Conservation (phyloP, 805 yeast species). For the Candida methanosorbosa region DNA sequence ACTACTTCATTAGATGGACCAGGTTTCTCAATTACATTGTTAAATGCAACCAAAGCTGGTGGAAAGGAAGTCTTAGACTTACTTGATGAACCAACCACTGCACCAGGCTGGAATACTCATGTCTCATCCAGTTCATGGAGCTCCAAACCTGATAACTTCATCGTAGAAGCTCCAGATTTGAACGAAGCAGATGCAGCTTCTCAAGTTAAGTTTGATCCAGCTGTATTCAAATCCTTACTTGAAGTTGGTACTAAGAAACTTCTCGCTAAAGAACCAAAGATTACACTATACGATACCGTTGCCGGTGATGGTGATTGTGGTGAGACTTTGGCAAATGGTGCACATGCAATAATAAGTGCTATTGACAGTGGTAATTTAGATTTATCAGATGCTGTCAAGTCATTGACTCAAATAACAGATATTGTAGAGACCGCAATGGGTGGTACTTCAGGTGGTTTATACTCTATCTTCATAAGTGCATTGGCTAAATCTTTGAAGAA, state of each 20-base stretch:
- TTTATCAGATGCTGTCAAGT: conserved; percentile 43
- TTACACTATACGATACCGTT: conserved; percentile 76
- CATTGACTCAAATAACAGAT: conserved; percentile 68
- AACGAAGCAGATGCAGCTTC: conserved; percentile 23
- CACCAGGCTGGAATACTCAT: conserved; percentile 73
- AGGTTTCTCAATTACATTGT: conserved; percentile 78
- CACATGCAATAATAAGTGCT: conserved; percentile 55
- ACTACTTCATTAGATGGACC: conserved; percentile 90
- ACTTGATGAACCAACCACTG: conserved; percentile 66
- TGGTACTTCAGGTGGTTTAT: conserved; percentile 92
- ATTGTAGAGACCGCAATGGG: conserved; percentile 87
- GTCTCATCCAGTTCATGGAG: conserved; percentile 17
- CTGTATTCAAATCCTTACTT: conserved; percentile 26
- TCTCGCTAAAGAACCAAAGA: conserved; percentile 66
- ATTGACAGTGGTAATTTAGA: conserved; percentile 31
- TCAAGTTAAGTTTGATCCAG: conserved; percentile 21
- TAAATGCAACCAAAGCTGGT: conserved; percentile 55
- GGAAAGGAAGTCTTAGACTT: conserved; percentile 38
- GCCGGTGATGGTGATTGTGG: conserved; percentile 99
- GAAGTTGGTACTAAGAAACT: conserved; percentile 42
- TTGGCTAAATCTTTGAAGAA: conserved; percentile 46
- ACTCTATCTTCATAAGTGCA: conserved; percentile 78
- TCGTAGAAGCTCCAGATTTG: conserved; percentile 21
- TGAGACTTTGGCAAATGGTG: conserved; percentile 79
- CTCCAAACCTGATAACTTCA: conserved; percentile 9